A percentile compares a stretch with the other conserved stretches of the same genome.
phyloP scores from a whole-genome alignment of 257 asterid species.

The Solanum dulcamara region DNA sequence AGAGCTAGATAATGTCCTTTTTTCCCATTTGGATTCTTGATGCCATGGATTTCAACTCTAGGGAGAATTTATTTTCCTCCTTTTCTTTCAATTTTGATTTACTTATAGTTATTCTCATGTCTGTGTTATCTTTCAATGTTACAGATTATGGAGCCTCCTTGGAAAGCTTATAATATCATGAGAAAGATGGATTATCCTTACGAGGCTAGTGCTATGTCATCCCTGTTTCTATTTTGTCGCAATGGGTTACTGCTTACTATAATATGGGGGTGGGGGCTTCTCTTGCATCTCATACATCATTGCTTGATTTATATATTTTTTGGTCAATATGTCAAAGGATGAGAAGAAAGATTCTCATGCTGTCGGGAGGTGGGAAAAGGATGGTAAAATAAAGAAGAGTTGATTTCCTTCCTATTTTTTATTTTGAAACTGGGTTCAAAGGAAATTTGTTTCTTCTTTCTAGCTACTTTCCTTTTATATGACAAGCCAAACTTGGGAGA shows the following conservation, averaged over 20 bases:
- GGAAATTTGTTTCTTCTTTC: not conserved
- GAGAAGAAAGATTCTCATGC: not conserved
- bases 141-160: constrained; percentile 99
- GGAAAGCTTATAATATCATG: constrained; percentile 84
- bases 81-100: not conserved
- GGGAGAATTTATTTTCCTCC: not conserved
- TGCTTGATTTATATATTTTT: no score
- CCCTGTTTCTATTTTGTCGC: constrained; percentile 1
- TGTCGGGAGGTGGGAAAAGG: not conserved
- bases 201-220: constrained; percentile 51
- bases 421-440: not conserved
- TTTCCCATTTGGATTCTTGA: not conserved
- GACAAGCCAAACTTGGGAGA: not conserved
- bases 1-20: not conserved
- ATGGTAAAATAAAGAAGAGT: not conserved
- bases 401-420: not conserved
- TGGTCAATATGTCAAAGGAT: not conserved
- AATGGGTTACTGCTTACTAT: not conserved
- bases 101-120: not conserved
- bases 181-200: constrained; percentile 93
- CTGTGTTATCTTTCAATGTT: constrained; percentile 7
- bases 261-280: not conserved
- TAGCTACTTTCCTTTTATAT: not conserved
- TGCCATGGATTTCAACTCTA: not conserved
- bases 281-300: not conserved